Conservation (phyloP, 768 basidiomycete species). For the Kondoa subrosea region DNA sequence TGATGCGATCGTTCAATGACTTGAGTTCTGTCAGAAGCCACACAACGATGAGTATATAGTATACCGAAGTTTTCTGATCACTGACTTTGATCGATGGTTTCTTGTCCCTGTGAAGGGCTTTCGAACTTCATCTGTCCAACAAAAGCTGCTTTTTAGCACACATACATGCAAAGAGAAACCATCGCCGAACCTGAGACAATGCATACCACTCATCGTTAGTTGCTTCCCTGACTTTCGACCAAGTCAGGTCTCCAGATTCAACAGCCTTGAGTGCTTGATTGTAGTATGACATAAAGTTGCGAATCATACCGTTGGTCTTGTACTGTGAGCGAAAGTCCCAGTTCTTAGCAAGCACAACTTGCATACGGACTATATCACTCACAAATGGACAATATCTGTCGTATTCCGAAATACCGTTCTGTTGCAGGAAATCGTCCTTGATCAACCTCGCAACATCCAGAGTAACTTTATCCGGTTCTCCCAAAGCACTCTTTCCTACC, state of each 20-base stretch:
- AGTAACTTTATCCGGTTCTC: conserved; percentile 95
- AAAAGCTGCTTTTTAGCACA: neutral
- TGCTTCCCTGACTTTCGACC: conserved; percentile 69
- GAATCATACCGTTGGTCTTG: conserved; percentile 58
- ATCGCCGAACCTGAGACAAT: conserved; percentile 91
- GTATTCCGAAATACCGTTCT: conserved; percentile 97
- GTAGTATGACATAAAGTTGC: conserved; percentile 85
- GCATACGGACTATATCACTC: conserved; percentile 44
- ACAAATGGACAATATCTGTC: conserved; percentile 95
- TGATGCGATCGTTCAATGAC: conserved; percentile 22
- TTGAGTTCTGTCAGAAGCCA: conserved; percentile 19
- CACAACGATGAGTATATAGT: neutral
- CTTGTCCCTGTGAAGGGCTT: conserved; percentile 83
- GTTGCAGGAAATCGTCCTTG: conserved; percentile 92
- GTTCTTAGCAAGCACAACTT: neutral
- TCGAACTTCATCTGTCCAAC: conserved; percentile 31
- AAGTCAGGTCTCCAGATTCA: conserved; percentile 63
- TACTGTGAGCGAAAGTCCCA: conserved; percentile 9
- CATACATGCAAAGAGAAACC: neutral
- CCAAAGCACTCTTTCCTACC: conserved; percentile 95
- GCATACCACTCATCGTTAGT: conserved; percentile 81
- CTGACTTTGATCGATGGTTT: conserved; percentile 43
- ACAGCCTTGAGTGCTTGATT: conserved; percentile 77
- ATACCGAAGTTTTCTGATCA: neutral
- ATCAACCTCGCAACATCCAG: conserved; percentile 92